Evolutionary conservation across 108 stramenopile species (phyloP).

Genomic region (Aurantiochytrium sp.): DNA sequence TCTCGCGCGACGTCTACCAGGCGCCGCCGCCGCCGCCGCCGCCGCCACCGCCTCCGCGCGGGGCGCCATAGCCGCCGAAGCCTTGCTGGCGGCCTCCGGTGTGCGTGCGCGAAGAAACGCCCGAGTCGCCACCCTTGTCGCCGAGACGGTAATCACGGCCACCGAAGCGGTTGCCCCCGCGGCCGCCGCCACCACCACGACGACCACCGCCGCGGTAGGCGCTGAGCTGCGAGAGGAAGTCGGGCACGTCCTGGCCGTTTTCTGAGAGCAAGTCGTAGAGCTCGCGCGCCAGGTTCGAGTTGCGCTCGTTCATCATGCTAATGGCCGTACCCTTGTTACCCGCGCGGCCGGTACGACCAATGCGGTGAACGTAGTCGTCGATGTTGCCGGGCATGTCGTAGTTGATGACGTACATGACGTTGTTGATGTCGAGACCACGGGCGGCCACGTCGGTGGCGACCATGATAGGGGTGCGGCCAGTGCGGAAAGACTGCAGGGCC

Average conservation of each 20-base stretch:
- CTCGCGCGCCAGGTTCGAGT: constrained; percentile 72
- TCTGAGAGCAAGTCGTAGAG: constrained; percentile 47
- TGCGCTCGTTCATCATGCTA: constrained; percentile 58
- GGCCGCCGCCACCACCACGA: constrained; percentile 69
- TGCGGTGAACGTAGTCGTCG: constrained; percentile 73
- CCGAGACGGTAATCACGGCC: constrained; percentile 25
- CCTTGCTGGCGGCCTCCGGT: background rate
- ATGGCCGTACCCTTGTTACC: constrained; percentile 75
- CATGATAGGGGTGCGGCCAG: constrained; percentile 70
- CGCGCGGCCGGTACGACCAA: constrained; percentile 88
- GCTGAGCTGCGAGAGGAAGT: constrained; percentile 87
- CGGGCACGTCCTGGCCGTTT: constrained; percentile 69
- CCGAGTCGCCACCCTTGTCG: background rate
- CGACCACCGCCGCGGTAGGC: constrained; percentile 67
- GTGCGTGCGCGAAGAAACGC: background rate
- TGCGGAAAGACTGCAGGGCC: constrained; percentile 27
- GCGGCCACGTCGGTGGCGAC: constrained; percentile 95
- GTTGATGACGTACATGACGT: constrained; percentile 97
- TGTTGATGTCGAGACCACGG: constrained; percentile 90
- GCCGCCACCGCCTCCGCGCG: background rate
- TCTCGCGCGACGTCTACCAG: background rate
- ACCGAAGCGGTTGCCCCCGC: background rate
- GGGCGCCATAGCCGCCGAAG: background rate
- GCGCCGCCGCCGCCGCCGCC: background rate
- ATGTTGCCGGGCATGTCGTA: constrained; percentile 93